Conservation (phyloP, 768 basidiomycete genomes). For the Calocybe gangraenosa region DNA sequence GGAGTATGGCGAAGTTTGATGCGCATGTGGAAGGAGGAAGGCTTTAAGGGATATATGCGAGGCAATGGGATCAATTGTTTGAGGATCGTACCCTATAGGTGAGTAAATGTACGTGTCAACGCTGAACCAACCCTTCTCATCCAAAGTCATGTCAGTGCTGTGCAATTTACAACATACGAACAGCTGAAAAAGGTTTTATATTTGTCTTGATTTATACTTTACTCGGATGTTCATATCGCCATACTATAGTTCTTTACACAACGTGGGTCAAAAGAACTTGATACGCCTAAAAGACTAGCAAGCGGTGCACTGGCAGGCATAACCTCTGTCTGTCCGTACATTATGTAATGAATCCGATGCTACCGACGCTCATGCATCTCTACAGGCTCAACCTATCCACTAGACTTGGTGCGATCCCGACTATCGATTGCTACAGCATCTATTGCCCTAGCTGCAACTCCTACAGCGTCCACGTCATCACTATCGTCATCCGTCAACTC, state of each 20-base stretch:
- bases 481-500: conserved; percentile 20
- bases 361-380: conserved; percentile 1
- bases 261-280: conserved; percentile 69
- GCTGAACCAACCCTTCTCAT: background rate
- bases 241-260: conserved; percentile 61
- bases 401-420: conserved; percentile 90
- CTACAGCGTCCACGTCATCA: conserved; percentile 11
- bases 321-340: conserved; percentile 79
- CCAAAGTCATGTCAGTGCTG: conserved; percentile 46
- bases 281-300: conserved; percentile 82
- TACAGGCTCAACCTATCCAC: conserved; percentile 80
- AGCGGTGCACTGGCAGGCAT: conserved; percentile 93
- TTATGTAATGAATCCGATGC: conserved; percentile 2
- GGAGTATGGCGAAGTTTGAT: conserved; percentile 82
- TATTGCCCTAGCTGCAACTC: conserved; percentile 34
- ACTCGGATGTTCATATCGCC: conserved; percentile 26
- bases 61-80: conserved; percentile 88
- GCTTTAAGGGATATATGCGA: conserved; percentile 88
- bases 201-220: background rate
- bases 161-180: conserved; percentile 87
- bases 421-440: conserved; percentile 93
- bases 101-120: conserved; percentile 14
- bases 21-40: conserved; percentile 94
- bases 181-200: conserved; percentile 74
- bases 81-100: conserved; percentile 88